Conservation (phyloP, 2,329 filamentous ascomycete genomes). For the Drechslerella stenobrocha region DNA sequence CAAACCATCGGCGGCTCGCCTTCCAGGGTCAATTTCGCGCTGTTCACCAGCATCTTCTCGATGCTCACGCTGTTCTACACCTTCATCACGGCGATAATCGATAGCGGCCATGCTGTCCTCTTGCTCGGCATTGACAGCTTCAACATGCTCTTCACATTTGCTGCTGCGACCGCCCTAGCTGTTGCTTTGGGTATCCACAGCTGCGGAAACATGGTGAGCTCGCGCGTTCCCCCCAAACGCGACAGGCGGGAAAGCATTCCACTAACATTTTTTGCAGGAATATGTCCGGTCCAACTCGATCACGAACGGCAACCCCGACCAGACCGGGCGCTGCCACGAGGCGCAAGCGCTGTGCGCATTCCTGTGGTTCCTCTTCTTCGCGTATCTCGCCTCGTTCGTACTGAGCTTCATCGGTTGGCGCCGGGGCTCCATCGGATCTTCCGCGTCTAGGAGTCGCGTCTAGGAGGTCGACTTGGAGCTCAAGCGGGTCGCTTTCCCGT, state of each 20-base stretch:
- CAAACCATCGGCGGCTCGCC: conserved; percentile 61
- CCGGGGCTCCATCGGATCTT: conserved; percentile 53
- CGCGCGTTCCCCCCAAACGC: neutral
- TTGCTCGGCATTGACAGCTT: conserved; percentile 58
- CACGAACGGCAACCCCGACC: conserved; percentile 33
- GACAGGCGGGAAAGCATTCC: conserved; percentile 1
- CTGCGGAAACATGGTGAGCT: conserved; percentile 59
- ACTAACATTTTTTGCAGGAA: conserved; percentile 51
- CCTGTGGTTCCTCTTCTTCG: conserved; percentile 60
- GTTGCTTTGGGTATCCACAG: conserved; percentile 58
- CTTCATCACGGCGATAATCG: conserved; percentile 55
- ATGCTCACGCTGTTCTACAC: conserved; percentile 60
- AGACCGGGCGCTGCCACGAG: conserved; percentile 57
- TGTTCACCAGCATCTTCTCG: conserved; percentile 59
- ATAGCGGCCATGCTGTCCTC: conserved; percentile 56
- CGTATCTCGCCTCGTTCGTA: conserved; percentile 55
- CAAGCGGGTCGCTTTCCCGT: conserved; percentile 15
- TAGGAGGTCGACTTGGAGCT: conserved; percentile 46
- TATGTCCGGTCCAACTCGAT: conserved; percentile 54
- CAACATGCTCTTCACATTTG: conserved; percentile 60
- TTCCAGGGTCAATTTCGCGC: conserved; percentile 62
- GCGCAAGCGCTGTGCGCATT: conserved; percentile 61
- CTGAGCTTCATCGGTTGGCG: conserved; percentile 55
- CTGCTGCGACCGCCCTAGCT: conserved; percentile 59
- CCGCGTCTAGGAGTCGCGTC: conserved; percentile 55